Conservation (phyloP, 164 flowering plant genomes). For the Kalanchoe fedtschenkoi region DNA sequence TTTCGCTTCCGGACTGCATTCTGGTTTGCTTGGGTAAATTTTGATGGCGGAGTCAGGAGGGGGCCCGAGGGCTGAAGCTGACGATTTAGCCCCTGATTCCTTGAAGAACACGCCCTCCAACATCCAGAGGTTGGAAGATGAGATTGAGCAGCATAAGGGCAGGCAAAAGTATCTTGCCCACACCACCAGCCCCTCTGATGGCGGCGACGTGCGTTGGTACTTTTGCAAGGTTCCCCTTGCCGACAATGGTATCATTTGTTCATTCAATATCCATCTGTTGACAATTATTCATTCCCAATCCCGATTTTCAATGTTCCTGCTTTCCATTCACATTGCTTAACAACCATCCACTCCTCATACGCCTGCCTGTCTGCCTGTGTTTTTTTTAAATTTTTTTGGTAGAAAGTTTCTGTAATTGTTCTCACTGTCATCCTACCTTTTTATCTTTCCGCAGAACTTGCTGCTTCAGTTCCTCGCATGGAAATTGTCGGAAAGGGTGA, state of each 20-base stretch:
- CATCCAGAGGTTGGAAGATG: conserved; percentile 80
- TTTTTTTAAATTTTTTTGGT: not conserved
- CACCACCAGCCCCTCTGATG: conserved; percentile 85
- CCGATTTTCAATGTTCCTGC: not conserved
- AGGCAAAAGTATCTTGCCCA: conserved; percentile 81
- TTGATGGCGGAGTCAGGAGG: too few species aligned
- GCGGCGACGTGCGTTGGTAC: conserved; percentile 88
- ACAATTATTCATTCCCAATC: not conserved
- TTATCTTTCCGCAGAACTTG: conserved; percentile 46
- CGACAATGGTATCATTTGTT: conserved; percentile 42
- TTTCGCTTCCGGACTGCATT: too few species aligned
- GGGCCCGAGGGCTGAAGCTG: too few species aligned
- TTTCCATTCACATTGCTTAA: not conserved
- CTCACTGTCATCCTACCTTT: too few species aligned
- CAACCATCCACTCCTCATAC: not conserved
- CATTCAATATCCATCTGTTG: not conserved
- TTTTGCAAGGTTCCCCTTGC: conserved; percentile 77
- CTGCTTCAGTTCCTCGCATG: conserved; percentile 77
- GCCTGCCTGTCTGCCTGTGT: not conserved
- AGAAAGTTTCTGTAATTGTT: not conserved
- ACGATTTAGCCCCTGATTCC: conserved; percentile 23
- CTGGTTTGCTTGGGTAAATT: too few species aligned
- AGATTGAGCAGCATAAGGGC: conserved; percentile 64
- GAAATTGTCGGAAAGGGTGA: conserved; percentile 89
- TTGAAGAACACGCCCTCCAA: conserved; percentile 86